Conservation (phyloP, 345 rosid genomes). For the Heritiera fomes region DNA sequence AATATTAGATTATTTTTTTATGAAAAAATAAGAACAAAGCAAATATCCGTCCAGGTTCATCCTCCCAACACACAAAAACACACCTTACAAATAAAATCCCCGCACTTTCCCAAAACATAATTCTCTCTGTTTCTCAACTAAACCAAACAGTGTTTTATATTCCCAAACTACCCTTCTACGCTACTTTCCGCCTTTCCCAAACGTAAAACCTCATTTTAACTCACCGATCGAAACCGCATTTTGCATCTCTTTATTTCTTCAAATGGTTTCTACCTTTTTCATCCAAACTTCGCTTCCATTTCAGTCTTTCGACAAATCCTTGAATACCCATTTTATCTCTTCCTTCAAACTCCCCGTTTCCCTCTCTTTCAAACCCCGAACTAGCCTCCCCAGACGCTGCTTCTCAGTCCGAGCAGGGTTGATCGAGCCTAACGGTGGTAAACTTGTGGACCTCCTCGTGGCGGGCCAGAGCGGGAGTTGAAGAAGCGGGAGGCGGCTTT, state of each 20-base stretch:
- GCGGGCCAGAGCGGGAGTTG: slow-evolving; percentile 48
- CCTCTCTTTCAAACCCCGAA: slow-evolving; percentile 18
- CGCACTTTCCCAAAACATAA: not conserved
- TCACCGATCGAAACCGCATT: not conserved
- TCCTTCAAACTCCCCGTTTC: slow-evolving; percentile 36
- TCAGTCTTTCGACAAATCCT: slow-evolving; percentile 46
- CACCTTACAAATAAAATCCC: not conserved
- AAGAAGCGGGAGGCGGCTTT: slow-evolving; percentile 60
- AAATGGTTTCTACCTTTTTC: slow-evolving; percentile 61
- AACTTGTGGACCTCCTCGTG: slow-evolving; percentile 69
- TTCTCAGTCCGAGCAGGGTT: slow-evolving; percentile 44
- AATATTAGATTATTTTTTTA: not conserved
- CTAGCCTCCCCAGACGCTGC: slow-evolving; percentile 23
- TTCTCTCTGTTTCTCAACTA: not conserved
- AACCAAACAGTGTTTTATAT: not conserved
- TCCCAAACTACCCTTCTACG: slow-evolving; percentile 22
- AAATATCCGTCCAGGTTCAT: slow-evolving; percentile 60
- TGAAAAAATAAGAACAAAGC: not conserved
- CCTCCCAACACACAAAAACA: slow-evolving; percentile 37
- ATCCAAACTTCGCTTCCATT: slow-evolving; percentile 37
- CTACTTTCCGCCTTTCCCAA: not conserved
- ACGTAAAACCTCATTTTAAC: no score
- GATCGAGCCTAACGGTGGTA: slow-evolving; percentile 91
- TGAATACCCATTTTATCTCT: slow-evolving; percentile 41
- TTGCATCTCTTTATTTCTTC: slow-evolving; percentile 10